Conservation (phyloP, 768 basidiomycete genomes). For the Harrya chromipes region DNA sequence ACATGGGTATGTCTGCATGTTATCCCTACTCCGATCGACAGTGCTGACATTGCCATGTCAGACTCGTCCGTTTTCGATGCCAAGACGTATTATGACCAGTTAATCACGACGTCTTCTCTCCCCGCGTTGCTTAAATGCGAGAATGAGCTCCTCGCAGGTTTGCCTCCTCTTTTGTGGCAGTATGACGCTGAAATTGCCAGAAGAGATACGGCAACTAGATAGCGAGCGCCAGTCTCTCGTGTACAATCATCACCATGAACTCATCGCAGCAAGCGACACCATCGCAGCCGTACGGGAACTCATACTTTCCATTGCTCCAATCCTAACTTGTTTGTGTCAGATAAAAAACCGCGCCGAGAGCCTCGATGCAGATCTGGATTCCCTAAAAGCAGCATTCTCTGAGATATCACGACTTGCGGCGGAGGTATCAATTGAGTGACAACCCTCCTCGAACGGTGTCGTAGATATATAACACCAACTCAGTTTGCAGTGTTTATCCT, state of each 20-base stretch:
- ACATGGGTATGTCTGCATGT: constrained; percentile 52
- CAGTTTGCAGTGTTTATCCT: neutral
- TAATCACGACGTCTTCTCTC: constrained; percentile 79
- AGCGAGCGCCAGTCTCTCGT: constrained; percentile 88
- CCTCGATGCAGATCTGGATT: constrained; percentile 80
- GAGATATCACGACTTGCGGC: constrained; percentile 79
- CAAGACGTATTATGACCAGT: constrained; percentile 78
- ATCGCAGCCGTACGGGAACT: constrained; percentile 66
- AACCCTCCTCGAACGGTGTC: neutral
- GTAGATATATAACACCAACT: neutral
- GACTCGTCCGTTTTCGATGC: constrained; percentile 84
- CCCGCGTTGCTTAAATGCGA: constrained; percentile 72
- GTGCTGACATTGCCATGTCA: constrained; percentile 26
- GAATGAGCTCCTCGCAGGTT: constrained; percentile 77
- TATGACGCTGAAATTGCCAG: constrained; percentile 5
- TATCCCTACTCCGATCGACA: neutral
- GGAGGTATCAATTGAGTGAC: constrained; percentile 55
- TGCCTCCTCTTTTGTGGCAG: neutral
- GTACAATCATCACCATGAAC: constrained; percentile 94
- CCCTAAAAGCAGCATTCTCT: constrained; percentile 75
- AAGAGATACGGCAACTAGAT: constrained; percentile 86
- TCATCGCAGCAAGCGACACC: constrained; percentile 91
- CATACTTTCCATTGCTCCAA: neutral
- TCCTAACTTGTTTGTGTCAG: constrained; percentile 36
- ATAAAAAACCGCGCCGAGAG: constrained; percentile 88